Conservation (phyloP, 1,139 yeast species). For the Kodamaea suecica region DNA sequence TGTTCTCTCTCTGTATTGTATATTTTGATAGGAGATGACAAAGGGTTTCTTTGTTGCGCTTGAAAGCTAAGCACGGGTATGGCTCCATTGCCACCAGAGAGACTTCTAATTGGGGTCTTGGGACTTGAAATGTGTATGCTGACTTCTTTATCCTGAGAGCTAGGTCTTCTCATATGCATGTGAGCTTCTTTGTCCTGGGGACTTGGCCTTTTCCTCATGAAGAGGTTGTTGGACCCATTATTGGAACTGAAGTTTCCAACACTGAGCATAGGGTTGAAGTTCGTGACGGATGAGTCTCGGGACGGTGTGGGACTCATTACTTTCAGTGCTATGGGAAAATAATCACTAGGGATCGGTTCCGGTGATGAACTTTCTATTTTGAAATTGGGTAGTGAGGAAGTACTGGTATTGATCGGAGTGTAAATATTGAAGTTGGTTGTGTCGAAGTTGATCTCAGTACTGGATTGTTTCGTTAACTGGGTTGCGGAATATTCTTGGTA, state of each 20-base stretch:
- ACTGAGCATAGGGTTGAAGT: not conserved
- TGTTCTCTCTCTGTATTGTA: too few species aligned
- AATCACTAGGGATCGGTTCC: too few species aligned
- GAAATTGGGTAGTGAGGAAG: too few species aligned
- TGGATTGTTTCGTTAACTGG: too few species aligned
- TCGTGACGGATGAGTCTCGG: conserved; percentile 1
- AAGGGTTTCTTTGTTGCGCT: conserved; percentile 12
- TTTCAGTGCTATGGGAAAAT: not conserved
- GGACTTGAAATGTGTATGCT: conserved; percentile 5
- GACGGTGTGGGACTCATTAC: conserved; percentile 1
- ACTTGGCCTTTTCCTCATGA: conserved; percentile 12
- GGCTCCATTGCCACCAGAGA: conserved; percentile 2
- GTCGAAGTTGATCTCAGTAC: too few species aligned
- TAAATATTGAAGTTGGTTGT: too few species aligned
- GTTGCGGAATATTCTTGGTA: too few species aligned
- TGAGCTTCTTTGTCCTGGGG: not conserved
- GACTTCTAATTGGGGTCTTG: conserved; percentile 11
- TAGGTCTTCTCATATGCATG: not conserved
- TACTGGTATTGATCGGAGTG: too few species aligned
- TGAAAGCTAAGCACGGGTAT: conserved; percentile 10
- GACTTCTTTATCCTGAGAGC: conserved; percentile 6
- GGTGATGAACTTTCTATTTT: too few species aligned
- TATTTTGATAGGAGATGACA: conserved; percentile 10
- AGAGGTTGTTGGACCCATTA: conserved; percentile 10
- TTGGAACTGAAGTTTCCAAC: conserved; percentile 2